A percentile compares a stretch with the other conserved stretches of the same genome.
Evolutionary conservation across 192 early-diverging fungal species (phyloP).

Genomic region (Gamsiella multidivaricata): DNA sequence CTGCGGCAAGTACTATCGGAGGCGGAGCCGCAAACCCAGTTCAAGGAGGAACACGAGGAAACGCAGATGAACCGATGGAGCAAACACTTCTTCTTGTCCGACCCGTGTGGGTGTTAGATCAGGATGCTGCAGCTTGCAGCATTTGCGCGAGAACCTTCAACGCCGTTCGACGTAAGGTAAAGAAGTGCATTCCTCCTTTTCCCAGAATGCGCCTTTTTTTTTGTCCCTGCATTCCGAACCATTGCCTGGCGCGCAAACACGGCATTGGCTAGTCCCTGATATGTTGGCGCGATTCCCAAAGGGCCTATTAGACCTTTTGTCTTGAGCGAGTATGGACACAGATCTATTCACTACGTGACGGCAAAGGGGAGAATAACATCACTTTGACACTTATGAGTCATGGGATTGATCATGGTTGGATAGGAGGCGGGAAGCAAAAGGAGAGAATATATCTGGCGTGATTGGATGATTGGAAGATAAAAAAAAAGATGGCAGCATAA

Average conservation of each 20-base stretch:
- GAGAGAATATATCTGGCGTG: no score
- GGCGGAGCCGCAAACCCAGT: slow-evolving; percentile 29
- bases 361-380: no score
- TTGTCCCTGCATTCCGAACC: slow-evolving; percentile 14
- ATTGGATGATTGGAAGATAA: no score
- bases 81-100: slow-evolving; percentile 59
- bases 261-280: not conserved
- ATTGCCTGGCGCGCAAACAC: not conserved
- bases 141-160: slow-evolving; percentile 58
- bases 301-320: no score
- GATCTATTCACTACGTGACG: no score
- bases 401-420: no score
- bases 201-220: no score
- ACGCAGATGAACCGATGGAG: slow-evolving; percentile 30
- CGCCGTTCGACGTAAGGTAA: slow-evolving; percentile 61
- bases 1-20: slow-evolving; percentile 20
- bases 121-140: slow-evolving; percentile 56
- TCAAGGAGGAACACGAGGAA: slow-evolving; percentile 4
- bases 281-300: not conserved
- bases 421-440: no score
- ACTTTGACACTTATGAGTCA: no score
- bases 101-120: slow-evolving; percentile 62
- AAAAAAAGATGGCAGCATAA: no score
- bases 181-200: not conserved
- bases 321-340: no score